These are phyloP conservation scores for Eucalyptus tenuipes DNA, from an alignment of 345 rosid genomes.

Conservation along the genomic window DNA sequence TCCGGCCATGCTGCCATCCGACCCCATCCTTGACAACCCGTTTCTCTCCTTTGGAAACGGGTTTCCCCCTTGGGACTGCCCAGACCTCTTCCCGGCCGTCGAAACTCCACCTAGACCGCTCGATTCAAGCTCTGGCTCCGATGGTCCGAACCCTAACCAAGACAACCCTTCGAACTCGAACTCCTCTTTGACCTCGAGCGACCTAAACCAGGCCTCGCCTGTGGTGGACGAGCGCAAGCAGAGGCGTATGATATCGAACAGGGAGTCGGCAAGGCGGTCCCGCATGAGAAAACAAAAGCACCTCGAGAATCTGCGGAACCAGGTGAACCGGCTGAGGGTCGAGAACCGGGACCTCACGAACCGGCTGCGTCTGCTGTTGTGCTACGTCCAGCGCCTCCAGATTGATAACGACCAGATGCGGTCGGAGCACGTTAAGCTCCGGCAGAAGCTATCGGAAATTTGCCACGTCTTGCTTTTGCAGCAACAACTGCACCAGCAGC, in stretches of 20 bases:
- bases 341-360: slow-evolving; percentile 55
- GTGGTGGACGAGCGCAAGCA: slow-evolving; percentile 48
- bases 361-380: slow-evolving; percentile 37
- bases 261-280: slow-evolving; percentile 84
- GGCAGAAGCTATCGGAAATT: slow-evolving; percentile 39
- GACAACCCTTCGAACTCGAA: slow-evolving; percentile 4
- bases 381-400: slow-evolving; percentile 22
- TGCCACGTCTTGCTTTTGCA: slow-evolving; percentile 31
- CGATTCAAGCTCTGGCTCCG: slow-evolving; percentile 25
- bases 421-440: slow-evolving; percentile 38
- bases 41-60: slow-evolving; percentile 30
- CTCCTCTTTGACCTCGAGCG: slow-evolving; percentile 12
- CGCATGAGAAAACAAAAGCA: slow-evolving; percentile 76
- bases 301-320: slow-evolving; percentile 57
- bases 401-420: slow-evolving; percentile 52
- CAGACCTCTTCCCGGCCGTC: slow-evolving; percentile 17
- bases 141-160: slow-evolving; percentile 18
- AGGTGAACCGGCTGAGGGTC: slow-evolving; percentile 44
- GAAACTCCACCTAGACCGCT: slow-evolving; percentile 20
- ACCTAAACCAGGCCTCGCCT: slow-evolving; percentile 5
- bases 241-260: slow-evolving; percentile 79
- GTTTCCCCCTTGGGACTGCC: slow-evolving; percentile 49
- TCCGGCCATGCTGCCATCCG: slow-evolving; percentile 25
- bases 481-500: slow-evolving; percentile 34
- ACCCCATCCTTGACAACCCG: slow-evolving; percentile 21